These are phyloP conservation scores for Incumbomyces lentus DNA, from an alignment of 2,329 filamentous ascomycete genomes.

Conservation along the genomic window DNA sequence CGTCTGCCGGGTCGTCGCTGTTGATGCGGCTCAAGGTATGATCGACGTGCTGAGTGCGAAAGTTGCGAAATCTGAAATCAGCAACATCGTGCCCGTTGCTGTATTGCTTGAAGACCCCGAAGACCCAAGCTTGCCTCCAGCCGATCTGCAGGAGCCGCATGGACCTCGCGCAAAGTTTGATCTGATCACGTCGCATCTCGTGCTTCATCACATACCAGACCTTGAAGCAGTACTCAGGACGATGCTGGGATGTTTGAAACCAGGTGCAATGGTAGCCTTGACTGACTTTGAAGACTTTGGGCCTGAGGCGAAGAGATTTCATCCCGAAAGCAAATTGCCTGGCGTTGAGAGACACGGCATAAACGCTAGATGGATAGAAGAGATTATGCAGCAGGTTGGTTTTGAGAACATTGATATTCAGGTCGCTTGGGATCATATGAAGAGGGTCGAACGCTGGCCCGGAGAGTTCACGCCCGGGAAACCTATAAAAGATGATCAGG, in stretches of 20 bases:
- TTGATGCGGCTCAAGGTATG: slow-evolving; percentile 48
- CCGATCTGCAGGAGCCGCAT: slow-evolving; percentile 21
- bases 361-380: slow-evolving; percentile 29
- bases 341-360: slow-evolving; percentile 49
- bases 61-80: slow-evolving; percentile 22
- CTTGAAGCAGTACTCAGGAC: slow-evolving; percentile 35
- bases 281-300: slow-evolving; percentile 52
- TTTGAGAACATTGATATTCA: slow-evolving; percentile 41
- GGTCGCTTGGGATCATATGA: slow-evolving; percentile 40
- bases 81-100: slow-evolving; percentile 39
- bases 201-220: slow-evolving; percentile 46
- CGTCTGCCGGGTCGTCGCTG: slow-evolving; percentile 39
- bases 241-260: slow-evolving; percentile 38
- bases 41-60: slow-evolving; percentile 41
- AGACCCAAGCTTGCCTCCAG: slow-evolving; percentile 33
- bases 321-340: slow-evolving; percentile 42
- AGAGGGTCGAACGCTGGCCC: slow-evolving; percentile 40
- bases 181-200: slow-evolving; percentile 43
- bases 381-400: slow-evolving; percentile 37
- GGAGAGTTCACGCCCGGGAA: slow-evolving; percentile 22
- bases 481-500: slow-evolving; percentile 11
- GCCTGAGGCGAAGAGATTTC: slow-evolving; percentile 41
- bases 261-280: slow-evolving; percentile 41
- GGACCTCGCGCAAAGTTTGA: slow-evolving; percentile 35
- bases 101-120: slow-evolving; percentile 41